These are phyloP conservation scores for Arthrobotrys conoides DNA, from an alignment of 2,329 filamentous ascomycete genomes.

Conservation along the genomic window DNA sequence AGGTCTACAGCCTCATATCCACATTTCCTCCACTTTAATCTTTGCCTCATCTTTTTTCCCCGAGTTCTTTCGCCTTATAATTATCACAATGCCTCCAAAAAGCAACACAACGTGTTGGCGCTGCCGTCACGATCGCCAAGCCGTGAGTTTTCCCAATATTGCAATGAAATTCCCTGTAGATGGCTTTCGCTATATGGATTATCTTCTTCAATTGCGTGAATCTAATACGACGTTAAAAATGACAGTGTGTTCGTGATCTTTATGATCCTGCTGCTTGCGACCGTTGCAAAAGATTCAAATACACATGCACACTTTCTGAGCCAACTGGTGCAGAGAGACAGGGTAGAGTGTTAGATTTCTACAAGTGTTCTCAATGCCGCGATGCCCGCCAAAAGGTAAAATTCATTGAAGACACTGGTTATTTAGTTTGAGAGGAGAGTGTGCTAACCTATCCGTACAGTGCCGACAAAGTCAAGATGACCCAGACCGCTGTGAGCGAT, in stretches of 20 bases:
- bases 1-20: neutral
- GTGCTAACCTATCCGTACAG: constrained; percentile 1
- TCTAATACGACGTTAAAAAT: neutral
- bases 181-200: neutral
- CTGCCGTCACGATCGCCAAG: constrained; percentile 55
- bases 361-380: constrained; percentile 43
- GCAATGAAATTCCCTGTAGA: neutral
- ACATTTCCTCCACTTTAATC: neutral
- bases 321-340: constrained; percentile 14
- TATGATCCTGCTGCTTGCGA: constrained; percentile 27
- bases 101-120: constrained; percentile 55
- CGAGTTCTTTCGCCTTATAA: neutral
- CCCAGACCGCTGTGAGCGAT: constrained; percentile 36
- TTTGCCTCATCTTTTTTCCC: neutral
- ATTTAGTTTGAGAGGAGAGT: neutral
- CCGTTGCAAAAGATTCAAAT: constrained; percentile 35
- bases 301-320: constrained; percentile 28
- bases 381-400: constrained; percentile 43
- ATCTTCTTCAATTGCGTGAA: neutral
- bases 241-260: constrained; percentile 48
- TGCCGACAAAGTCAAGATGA: constrained; percentile 20
- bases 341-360: constrained; percentile 38
- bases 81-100: constrained; percentile 48
- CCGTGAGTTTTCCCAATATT: constrained; percentile 27
- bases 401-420: neutral